Evolutionary conservation across 2,329 filamentous ascomycete species (phyloP), one percentile per base, ranked within the genome.

Genomic region (Alternaria tenuissima): DNA sequence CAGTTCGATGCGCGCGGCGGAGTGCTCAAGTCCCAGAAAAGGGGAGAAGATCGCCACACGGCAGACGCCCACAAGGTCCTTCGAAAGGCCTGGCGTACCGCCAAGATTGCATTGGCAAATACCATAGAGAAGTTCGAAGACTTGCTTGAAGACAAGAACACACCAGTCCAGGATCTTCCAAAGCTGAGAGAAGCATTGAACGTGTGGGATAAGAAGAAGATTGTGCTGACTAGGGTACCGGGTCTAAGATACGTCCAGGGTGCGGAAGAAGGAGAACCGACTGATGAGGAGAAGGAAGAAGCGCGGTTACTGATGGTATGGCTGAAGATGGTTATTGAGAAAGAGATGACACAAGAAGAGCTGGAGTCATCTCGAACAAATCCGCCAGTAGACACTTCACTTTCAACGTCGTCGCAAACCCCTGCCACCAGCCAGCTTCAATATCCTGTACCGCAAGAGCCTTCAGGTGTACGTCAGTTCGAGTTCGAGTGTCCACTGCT

Each of bases 71-170:
- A 64, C 38, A 53, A 44, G 7, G n/a, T n/a, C 18, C 12, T 57
- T n/a, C 44, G 16, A 28, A 43, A 20, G 11, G n/a, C 47, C 28
- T 66, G 63, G 61, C 38, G 52, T 12, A 47, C 34, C 14, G 49
- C 53, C 12, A 64, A 68, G 30, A 53, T 63, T 18, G 28, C 38
- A n/a, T n/a, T 61, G 7, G 34, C 51, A 24, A 65, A 66, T 12
- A 24, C 53, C 5, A 44, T 64, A 14, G 22, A 43, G 5, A 26
- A 42, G n/a, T 52, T 63, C 14, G 57, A 65, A 49, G 34, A 34
- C 8, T 16, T 52, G 12, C 36, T 63, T 11, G 24, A 34, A 6
- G 46, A 64, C 12, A 20, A 39, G 3, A 28, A 26, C 3, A 14
- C 61, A n/a, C 28, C 53, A 9, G 22, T 20, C 7, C 34, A 52